Base-by-base conservation (phyloP, 2,329 filamentous ascomycete species). In the Boeremia lycopersici region DNA sequence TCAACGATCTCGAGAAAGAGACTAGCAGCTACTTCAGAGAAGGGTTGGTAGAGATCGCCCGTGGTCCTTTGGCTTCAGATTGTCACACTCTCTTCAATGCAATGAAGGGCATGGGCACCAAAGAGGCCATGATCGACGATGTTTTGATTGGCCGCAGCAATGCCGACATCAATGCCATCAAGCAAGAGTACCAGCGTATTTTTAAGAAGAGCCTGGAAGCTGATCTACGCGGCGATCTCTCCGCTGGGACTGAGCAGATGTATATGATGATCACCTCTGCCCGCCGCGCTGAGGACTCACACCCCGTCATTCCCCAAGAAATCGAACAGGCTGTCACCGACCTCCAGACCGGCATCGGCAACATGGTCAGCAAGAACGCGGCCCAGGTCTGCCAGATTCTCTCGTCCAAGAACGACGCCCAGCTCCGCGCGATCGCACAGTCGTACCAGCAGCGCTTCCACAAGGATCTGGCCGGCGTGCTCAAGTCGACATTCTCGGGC, bases 81-180 rank as follows among this genome's bases (percentile, higher is more conserved):
- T 88, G 89, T 4, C 80, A 87, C 67, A 83, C 86, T 48, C 78
- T 95, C 8, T 81, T 87, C 67, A 81, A 88, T 1, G 88, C 91
- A 1, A 86, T 96, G 78, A 81, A 86, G 43, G 92, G 93, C 0
- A 72, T 86, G 0, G 95, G 95, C 7, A 98, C 93, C 0, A 96
- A 96, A 67, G 93, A 98, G 71, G 79, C 81, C 49, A 81, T 95
- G 1, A 81, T 99, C 44, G 95, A 96, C 72, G 93, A 98, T 64
- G 83, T 96, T 6, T 82, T 98, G 2, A 84, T 97, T 4, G 83
- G 87, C 8, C 85, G 93, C 31, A 89, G 87, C 31, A 98, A 98
- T 68, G 91, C 92, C 30, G 93, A 98, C 66, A 80, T 99, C 34
- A 83, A 85, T 48, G 91, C 90, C 34, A 97, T 99, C 80, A 96